Base-by-base conservation (phyloP, 345 rosid genomes). In the Linum usitatissimum region DNA sequence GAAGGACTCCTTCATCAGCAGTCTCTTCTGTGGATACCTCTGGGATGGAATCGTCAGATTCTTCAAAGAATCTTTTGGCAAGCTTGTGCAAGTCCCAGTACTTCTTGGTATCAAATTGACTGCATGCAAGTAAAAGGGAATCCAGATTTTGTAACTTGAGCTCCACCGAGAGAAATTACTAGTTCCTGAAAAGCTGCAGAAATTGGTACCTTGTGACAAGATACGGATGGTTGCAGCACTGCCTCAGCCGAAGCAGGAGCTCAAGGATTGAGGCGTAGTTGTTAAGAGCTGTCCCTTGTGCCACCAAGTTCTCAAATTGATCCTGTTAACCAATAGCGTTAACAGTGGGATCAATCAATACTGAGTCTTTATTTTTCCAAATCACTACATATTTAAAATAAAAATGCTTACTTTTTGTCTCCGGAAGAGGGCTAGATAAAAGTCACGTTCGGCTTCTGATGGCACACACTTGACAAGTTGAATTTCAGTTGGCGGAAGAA, bases 221-320 rank as follows among this genome's bases (percentile, higher is more conserved):
- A 70, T 73, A 87, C 5, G 88, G 88, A 42, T 84, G 86, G 77
- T 87, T 84, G 78, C 90, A 87, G 64, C 90, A 83, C 57, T 87
- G 86, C 73, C 95, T 81, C 68, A 81, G 57, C 60, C 90, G 83
- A 66, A 84, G 90, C 21, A 81, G 75, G 60, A 87, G 79, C 80
- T 84, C 90, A 4, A 87, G 82, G 66, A 87, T 84, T 58, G 67
- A 75, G 55, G 83, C 87, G 68, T 79, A 79, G 72, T 86, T 84
- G 73, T 84, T 87, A 64, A 84, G 87, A 73, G 82, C 87, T 71
- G 73, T 84, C 38, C 90, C 93, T 79, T 82, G 81, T 53, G 85
- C 93, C 55, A 82, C 86, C 71, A 82, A 84, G 66, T 79, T 81
- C 49, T 84, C 90, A 70, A 86, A 86, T 18, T 79, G 79, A 34